Conservation (phyloP, 1,284 basidiomycete species). For the Fistulinella staudtii region DNA sequence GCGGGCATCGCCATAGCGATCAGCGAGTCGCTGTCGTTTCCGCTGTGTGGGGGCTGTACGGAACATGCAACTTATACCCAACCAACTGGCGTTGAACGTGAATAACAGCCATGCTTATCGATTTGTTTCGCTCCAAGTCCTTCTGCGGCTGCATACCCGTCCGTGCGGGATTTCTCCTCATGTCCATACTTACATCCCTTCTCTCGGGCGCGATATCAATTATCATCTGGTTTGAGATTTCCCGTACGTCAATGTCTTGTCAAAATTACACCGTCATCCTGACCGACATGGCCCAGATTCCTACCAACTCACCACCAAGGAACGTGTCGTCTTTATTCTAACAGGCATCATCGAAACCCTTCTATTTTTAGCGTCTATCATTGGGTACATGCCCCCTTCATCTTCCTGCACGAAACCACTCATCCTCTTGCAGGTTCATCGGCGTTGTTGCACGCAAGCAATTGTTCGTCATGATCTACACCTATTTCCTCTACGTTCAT, state of each 20-base stretch:
- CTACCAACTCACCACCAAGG: slow-evolving; percentile 35
- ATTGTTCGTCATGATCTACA: slow-evolving; percentile 52
- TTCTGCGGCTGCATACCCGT: slow-evolving; percentile 66
- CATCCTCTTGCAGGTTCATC: slow-evolving; percentile 41
- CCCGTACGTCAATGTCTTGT: slow-evolving; percentile 45
- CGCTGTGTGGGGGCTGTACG: slow-evolving; percentile 5
- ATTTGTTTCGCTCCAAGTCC: slow-evolving; percentile 34
- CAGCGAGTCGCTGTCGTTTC: neutral
- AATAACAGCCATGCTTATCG: too few relatives aligned
- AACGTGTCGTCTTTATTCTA: slow-evolving; percentile 44
- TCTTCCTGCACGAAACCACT: neutral
- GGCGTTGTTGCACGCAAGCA: slow-evolving; percentile 60
- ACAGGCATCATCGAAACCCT: slow-evolving; percentile 49
- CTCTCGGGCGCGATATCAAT: slow-evolving; percentile 48
- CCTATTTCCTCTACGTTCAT: slow-evolving; percentile 55
- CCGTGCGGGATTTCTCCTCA: slow-evolving; percentile 54
- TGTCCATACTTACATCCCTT: slow-evolving; percentile 49
- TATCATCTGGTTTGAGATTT: slow-evolving; percentile 56
- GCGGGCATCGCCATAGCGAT: slow-evolving; percentile 20
- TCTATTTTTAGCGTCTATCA: slow-evolving; percentile 46
- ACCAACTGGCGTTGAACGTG: too few relatives aligned
- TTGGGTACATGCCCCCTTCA: slow-evolving; percentile 44
- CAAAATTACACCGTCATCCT: too few relatives aligned
- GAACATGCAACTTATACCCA: too few relatives aligned
- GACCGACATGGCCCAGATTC: slow-evolving; percentile 15